These are phyloP conservation scores for Ogataea nitratoaversa DNA, from an alignment of 805 yeast species.

Conservation along the genomic window DNA sequence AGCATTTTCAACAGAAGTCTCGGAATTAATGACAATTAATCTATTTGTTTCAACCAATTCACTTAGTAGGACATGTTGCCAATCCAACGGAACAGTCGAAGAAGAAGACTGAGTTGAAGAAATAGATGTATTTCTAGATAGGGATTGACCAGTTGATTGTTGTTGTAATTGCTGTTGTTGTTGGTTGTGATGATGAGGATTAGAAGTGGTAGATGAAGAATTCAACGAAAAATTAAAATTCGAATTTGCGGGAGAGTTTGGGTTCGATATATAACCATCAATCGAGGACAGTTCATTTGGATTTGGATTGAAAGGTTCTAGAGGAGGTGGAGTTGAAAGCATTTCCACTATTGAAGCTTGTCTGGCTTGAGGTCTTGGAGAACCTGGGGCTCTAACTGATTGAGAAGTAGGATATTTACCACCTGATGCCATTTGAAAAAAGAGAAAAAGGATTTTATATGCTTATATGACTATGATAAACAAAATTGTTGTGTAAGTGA, in stretches of 20 bases:
- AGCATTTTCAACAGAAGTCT: conserved; percentile 79
- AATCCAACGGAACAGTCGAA: conserved; percentile 40
- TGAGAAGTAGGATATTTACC: conserved; percentile 35
- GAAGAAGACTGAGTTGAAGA: conserved; percentile 29
- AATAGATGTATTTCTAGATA: conserved; percentile 36
- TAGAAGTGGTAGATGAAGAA: conserved; percentile 3
- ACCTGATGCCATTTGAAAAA: conserved; percentile 22
- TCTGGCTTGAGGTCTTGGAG: conserved; percentile 34
- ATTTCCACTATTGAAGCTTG: conserved; percentile 73
- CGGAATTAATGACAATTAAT: conserved; percentile 62
- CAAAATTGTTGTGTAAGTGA: too few species aligned
- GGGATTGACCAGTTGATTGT: conserved; percentile 3
- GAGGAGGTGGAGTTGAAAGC: conserved; percentile 71
- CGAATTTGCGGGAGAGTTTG: conserved; percentile 14
- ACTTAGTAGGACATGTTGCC: conserved; percentile 68
- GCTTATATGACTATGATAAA: too few species aligned
- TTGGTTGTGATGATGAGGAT: background rate
- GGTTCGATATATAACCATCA: conserved; percentile 10
- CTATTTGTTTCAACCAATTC: conserved; percentile 79
- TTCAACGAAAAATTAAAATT: conserved; percentile 5
- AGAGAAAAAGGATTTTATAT: too few species aligned
- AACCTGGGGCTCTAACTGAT: conserved; percentile 33
- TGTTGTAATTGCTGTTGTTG: background rate
- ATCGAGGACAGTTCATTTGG: conserved; percentile 10
- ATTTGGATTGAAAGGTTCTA: conserved; percentile 28